These are phyloP conservation scores for Coffea eugenioides DNA, from an alignment of 257 asterid species.

Conservation along the genomic window DNA sequence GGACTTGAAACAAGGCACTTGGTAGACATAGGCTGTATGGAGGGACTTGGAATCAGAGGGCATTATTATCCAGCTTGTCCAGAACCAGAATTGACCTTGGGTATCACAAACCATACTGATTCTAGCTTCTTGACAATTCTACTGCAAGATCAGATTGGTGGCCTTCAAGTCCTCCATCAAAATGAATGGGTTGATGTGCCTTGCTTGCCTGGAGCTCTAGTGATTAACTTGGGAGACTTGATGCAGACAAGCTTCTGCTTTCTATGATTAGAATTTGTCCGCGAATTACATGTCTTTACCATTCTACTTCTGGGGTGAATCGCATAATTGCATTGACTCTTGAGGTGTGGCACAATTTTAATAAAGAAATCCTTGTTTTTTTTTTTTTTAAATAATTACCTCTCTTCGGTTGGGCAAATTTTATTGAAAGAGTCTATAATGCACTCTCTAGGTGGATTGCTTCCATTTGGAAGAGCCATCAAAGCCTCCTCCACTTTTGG, in stretches of 20 bases:
- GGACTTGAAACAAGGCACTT: background rate
- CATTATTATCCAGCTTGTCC: constrained; percentile 1
- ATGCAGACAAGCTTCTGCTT: background rate
- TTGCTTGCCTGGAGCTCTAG: background rate
- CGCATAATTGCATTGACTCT: too few species aligned
- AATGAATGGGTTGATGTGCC: constrained; percentile 2
- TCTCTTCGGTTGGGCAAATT: too few species aligned
- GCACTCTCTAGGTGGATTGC: too few species aligned
- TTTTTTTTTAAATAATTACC: too few species aligned
- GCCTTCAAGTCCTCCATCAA: background rate
- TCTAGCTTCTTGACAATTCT: background rate
- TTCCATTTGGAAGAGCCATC: too few species aligned
- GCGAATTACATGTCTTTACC: too few species aligned
- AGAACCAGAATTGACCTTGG: background rate
- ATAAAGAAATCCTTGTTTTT: too few species aligned
- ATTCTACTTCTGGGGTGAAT: too few species aligned
- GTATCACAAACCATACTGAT: background rate
- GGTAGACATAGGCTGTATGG: background rate
- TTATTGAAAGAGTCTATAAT: too few species aligned
- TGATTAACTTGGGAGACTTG: background rate
- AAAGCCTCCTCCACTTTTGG: too few species aligned
- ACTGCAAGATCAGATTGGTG: background rate
- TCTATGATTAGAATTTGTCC: too few species aligned
- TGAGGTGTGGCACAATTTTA: too few species aligned
- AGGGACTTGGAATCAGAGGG: background rate